Conservation (phyloP, 177 flowering plant genomes). For the Telopea speciosissima region DNA sequence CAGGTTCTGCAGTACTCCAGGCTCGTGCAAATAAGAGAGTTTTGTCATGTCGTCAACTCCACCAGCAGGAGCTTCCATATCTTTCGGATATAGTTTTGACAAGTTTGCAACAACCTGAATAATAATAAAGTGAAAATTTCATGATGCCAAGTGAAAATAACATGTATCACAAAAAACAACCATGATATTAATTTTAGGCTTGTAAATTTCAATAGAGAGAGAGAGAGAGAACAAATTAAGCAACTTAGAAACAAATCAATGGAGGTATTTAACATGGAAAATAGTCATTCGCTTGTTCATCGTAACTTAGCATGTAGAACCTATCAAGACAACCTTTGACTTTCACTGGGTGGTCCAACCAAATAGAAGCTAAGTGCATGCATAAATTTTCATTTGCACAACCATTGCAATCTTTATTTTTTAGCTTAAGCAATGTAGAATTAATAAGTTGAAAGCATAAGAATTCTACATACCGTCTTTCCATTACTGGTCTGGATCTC, state of each 20-base stretch:
- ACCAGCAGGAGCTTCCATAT: conserved; percentile 47
- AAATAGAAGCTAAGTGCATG: neutral
- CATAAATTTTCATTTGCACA: neutral
- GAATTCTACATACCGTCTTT: conserved; percentile 21
- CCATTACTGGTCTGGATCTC: conserved; percentile 30
- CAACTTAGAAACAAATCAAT: neutral
- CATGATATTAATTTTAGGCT: neutral
- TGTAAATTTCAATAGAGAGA: neutral
- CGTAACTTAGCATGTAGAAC: neutral
- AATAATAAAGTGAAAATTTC: conserved; percentile 5
- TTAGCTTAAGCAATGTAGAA: neutral
- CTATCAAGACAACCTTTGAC: neutral
- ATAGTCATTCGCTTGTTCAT: neutral
- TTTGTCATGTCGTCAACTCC: conserved; percentile 62
- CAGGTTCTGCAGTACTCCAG: conserved; percentile 51
- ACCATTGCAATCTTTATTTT: neutral
- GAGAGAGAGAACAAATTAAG: too few relatives aligned
- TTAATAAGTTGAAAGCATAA: neutral
- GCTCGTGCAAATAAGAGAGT: conserved; percentile 53
- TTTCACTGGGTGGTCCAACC: neutral
- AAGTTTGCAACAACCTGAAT: conserved; percentile 32
- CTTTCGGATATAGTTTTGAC: conserved; percentile 41
- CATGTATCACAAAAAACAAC: neutral
- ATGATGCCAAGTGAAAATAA: neutral
- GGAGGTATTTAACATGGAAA: neutral